These are phyloP conservation scores for Glomus cerebriforme DNA, from an alignment of 192 early-diverging fungal genomes.

Conservation along the genomic window DNA sequence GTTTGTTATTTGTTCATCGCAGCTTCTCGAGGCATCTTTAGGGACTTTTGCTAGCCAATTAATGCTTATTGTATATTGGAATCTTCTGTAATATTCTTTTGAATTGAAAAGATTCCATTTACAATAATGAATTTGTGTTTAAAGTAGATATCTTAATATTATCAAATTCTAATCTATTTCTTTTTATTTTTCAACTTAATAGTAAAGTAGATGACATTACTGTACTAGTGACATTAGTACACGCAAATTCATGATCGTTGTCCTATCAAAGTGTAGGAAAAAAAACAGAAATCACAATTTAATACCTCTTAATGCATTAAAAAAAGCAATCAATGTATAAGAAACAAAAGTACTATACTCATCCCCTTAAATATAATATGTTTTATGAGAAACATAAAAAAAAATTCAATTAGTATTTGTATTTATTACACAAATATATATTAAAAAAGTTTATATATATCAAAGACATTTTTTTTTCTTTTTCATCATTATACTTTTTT, in stretches of 20 bases:
- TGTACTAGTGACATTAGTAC: slow-evolving; percentile 55
- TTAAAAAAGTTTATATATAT: neutral
- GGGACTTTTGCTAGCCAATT: neutral
- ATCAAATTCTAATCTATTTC: slow-evolving; percentile 11
- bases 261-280: neutral
- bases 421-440: neutral
- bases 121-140: neutral
- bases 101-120: neutral
- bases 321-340: neutral
- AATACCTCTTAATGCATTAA: neutral
- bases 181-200: slow-evolving; percentile 12
- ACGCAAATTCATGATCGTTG: slow-evolving; percentile 17
- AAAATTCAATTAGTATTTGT: neutral
- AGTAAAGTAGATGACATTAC: slow-evolving; percentile 65
- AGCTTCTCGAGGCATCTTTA: neutral
- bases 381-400: neutral
- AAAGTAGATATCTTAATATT: neutral
- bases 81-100: neutral
- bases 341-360: neutral
- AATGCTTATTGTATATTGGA: neutral
- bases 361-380: neutral
- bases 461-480: too few species aligned
- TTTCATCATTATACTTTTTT: too few species aligned
- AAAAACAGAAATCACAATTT: neutral
- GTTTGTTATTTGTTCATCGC: neutral